Evolutionary conservation across 2,329 filamentous ascomycete species (phyloP), one percentile per base, ranked within the genome.

Genomic region (Aureobasidium sp.): DNA sequence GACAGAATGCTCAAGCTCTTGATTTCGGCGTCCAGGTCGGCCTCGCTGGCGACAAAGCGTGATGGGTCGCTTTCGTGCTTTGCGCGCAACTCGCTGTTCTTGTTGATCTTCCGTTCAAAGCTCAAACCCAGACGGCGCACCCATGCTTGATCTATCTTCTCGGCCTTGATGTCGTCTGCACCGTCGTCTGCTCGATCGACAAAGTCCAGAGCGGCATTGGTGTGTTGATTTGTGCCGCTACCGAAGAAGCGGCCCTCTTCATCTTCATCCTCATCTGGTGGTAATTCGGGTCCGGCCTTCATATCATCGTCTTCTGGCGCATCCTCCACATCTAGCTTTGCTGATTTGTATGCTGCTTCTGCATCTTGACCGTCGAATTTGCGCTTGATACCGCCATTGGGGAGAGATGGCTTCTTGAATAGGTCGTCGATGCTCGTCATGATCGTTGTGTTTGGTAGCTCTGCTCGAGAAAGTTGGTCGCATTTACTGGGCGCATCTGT

Each of bases 221-320:
- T 91, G 66, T 90, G 83, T 62, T 86, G 82, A 30, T 88, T 90
- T 68, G 99, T 88, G 37, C 94, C 94, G 59, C 91, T 90, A 47
- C 93, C 94, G 69, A 97, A 99, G 78, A 99, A 99, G 11, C 94
- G 87, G 1, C 93, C 94, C 66, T 96, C 94, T 59, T 96, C 91
- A 68, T 96, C 92, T 45, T 80, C 79, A 3, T 82, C 78, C 81
- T 78, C 79, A 13, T 65, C 64, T 8, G 62, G 64, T 5, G 62
- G 59, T 16, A 73, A 67, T 27, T 69, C 67, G 1, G 72, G 73
- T 5, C 72, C 73, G 16, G 72, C 72, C 62, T 74, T 70, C 29
- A 69, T 58, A 9, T 77, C 59, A 65, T 67, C 29, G 62, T 64
- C 63, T 21, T 75, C 78, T 16, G 54, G 54, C 54, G 54, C 54